These are phyloP conservation scores for Vaccinium macrocarpon DNA, from an alignment of 148 eudicot species.

Conservation along the genomic window DNA sequence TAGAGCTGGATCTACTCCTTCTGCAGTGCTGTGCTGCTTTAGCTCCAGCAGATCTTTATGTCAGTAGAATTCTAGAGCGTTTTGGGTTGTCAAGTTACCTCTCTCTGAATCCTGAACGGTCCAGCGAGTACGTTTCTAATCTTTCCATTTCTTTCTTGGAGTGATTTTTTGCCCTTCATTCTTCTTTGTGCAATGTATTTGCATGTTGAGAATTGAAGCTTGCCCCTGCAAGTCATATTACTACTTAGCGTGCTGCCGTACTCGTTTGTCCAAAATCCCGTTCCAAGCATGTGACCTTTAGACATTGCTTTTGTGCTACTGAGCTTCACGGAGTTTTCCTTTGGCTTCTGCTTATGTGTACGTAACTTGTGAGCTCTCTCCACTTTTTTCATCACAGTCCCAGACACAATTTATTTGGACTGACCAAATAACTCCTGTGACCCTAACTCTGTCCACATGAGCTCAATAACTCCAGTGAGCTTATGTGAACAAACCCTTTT, in stretches of 20 bases:
- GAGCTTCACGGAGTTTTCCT: background rate
- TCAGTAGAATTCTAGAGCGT: conserved; percentile 68
- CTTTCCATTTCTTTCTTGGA: conserved; percentile 21
- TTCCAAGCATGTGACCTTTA: background rate
- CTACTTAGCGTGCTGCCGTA: background rate
- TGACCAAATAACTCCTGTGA: background rate
- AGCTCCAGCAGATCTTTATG: conserved; percentile 89
- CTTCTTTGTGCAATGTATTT: background rate
- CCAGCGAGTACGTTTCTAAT: conserved; percentile 79
- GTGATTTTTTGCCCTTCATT: background rate
- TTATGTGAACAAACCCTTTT: background rate
- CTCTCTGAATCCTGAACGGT: conserved; percentile 54
- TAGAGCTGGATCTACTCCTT: conserved; percentile 83
- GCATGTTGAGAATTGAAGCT: background rate
- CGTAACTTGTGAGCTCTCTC: background rate
- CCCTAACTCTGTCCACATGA: background rate
- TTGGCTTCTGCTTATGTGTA: background rate
- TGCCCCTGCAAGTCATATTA: background rate
- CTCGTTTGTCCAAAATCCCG: background rate
- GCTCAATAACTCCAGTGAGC: background rate
- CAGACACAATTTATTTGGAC: background rate
- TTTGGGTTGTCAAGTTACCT: conserved; percentile 71
- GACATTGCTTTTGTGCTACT: background rate
- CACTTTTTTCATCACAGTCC: background rate
- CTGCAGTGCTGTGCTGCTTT: conserved; percentile 96